These are phyloP conservation scores for Sparassis latifolia DNA, from an alignment of 1,284 basidiomycete species.

Conservation along the genomic window DNA sequence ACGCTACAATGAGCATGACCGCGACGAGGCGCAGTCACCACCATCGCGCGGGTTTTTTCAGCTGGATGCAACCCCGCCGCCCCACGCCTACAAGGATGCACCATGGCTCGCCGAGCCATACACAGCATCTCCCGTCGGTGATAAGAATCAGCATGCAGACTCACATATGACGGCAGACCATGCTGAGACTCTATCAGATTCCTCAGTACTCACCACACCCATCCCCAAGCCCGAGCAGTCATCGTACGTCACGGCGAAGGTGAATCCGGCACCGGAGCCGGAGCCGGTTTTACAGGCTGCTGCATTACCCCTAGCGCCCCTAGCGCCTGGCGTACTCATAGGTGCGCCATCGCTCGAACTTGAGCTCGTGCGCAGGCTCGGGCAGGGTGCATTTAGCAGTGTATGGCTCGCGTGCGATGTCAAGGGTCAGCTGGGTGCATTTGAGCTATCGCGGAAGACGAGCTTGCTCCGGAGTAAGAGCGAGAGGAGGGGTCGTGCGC, in stretches of 20 bases:
- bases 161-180: no score
- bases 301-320: not conserved
- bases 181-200: not conserved
- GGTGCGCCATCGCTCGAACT: conserved; percentile 24
- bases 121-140: not conserved
- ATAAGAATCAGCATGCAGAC: no score
- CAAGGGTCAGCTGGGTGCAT: conserved; percentile 29
- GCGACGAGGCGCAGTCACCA: conserved; percentile 10
- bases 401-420: conserved; percentile 69
- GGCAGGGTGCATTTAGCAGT: conserved; percentile 70
- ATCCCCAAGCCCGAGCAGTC: conserved; percentile 5
- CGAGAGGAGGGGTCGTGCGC: conserved; percentile 21
- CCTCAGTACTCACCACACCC: conserved; percentile 3
- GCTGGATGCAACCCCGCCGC: conserved; percentile 9
- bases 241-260: conserved; percentile 1
- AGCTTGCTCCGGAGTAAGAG: conserved; percentile 23
- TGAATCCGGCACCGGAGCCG: conserved; percentile 2
- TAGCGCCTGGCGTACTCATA: conserved; percentile 16
- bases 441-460: conserved; percentile 32
- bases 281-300: conserved; percentile 6
- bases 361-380: conserved; percentile 50
- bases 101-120: conserved; percentile 1
- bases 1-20: conserved; percentile 20
- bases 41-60: conserved; percentile 17
- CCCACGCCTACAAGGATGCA: not conserved